Percentiles rank a stretch among this genome's conserved stretches.
These are phyloP conservation scores for Cylindrotheca closterium DNA, from an alignment of 108 stramenopile genomes.

Conservation along the genomic window DNA sequence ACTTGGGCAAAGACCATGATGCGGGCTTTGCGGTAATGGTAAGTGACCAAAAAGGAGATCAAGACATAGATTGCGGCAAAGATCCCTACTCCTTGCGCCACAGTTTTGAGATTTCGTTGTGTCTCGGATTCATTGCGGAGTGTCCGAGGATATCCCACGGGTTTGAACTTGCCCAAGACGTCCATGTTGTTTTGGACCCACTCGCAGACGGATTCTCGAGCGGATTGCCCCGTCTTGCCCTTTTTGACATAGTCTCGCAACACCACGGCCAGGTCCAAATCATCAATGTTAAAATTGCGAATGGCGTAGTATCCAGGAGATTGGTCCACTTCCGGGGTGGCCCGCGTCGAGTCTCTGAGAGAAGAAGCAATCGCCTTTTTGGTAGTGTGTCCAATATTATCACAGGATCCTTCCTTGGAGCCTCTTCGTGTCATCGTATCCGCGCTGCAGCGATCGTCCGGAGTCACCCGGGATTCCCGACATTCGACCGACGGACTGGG, in stretches of 20 bases:
- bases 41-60: neutral
- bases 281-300: conserved; percentile 1
- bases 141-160: conserved; percentile 12
- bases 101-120: neutral
- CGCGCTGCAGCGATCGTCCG: conserved; percentile 12
- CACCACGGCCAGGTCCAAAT: conserved; percentile 9
- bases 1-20: conserved; percentile 26
- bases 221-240: neutral
- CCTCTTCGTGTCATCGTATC: conserved; percentile 2
- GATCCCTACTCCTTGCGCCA: conserved; percentile 8
- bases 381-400: conserved; percentile 9
- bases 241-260: conserved; percentile 3
- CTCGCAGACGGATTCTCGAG: conserved; percentile 20
- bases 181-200: conserved; percentile 20
- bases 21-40: neutral
- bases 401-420: conserved; percentile 15
- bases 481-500: conserved; percentile 10
- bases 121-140: neutral
- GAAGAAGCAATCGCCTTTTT: conserved; percentile 10
- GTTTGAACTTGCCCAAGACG: conserved; percentile 1
- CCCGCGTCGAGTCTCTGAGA: neutral
- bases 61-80: conserved; percentile 5
- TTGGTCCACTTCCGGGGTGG: neutral
- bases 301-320: conserved; percentile 17
- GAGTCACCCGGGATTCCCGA: neutral